Percentiles rank a stretch among this genome's conserved stretches.
Conservation (phyloP, 2,329 filamentous ascomycete species). For the Colletotrichum sp. region DNA sequence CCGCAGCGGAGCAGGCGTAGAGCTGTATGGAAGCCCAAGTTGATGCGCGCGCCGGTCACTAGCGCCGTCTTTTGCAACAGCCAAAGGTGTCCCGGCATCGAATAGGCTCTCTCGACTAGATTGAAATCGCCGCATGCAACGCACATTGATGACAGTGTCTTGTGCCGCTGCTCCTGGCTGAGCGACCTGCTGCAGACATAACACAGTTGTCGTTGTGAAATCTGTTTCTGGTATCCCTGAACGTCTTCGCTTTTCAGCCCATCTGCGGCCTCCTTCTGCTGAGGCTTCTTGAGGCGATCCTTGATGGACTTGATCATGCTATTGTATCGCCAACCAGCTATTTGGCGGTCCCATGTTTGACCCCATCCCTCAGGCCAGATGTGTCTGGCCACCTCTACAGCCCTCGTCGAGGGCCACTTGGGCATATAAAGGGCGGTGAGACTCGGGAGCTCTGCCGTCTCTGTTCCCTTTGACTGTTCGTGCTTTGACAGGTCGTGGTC, state of each 20-base stretch:
- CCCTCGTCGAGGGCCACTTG: neutral
- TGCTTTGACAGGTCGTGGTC: neutral
- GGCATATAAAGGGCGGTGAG: neutral
- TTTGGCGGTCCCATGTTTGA: neutral
- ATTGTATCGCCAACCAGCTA: neutral
- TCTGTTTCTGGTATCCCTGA: neutral
- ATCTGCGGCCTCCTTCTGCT: neutral
- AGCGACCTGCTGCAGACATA: neutral
- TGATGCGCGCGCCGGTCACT: conserved; percentile 20
- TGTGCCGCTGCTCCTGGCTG: neutral
- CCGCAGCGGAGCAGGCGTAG: conserved; percentile 38
- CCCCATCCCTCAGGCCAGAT: neutral
- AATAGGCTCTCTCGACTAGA: conserved; percentile 29
- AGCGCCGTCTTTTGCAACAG: too few relatives aligned
- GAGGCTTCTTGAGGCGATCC: neutral
- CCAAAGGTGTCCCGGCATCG: too few relatives aligned
- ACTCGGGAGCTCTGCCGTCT: neutral
- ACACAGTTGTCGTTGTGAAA: neutral
- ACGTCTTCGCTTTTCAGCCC: neutral
- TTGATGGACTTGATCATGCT: neutral
- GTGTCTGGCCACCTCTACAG: neutral
- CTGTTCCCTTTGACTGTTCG: neutral
- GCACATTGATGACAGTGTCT: conserved; percentile 34
- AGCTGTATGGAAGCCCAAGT: conserved; percentile 37
- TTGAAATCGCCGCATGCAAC: conserved; percentile 38